Conservation (phyloP, 2,329 filamentous ascomycete species). For the Colletotrichum sp. region DNA sequence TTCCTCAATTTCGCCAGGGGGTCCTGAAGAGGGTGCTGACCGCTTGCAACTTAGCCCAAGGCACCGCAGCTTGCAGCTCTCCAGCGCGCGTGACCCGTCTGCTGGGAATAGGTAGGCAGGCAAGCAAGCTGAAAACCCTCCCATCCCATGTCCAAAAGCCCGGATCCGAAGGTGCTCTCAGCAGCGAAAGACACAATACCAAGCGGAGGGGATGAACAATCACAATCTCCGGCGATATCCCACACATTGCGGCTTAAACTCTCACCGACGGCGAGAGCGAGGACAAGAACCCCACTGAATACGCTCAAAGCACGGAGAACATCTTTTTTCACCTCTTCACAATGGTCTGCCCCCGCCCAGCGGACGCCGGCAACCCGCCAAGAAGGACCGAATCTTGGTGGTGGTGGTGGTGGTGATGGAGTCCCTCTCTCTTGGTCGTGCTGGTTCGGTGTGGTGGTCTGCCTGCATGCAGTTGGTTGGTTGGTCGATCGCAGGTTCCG, state of each 20-base stretch:
- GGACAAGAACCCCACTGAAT: not conserved
- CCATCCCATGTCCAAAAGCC: not conserved
- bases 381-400: not conserved
- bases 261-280: not conserved
- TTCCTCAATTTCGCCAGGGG: not conserved
- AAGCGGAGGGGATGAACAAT: not conserved
- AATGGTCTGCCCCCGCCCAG: not conserved
- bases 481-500: not conserved
- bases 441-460: not conserved
- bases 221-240: not conserved
- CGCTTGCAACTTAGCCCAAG: not conserved
- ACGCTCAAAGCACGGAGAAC: not conserved
- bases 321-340: not conserved
- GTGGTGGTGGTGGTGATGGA: not conserved
- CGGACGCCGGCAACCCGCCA: not conserved
- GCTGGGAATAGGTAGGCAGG: not conserved
- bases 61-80: not conserved
- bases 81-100: not conserved
- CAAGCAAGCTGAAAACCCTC: not conserved
- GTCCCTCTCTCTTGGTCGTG: not conserved
- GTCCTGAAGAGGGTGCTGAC: not conserved
- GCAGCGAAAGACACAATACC: not conserved
- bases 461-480: not conserved
- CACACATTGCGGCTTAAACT: not conserved
- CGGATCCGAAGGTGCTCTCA: not conserved